Conservation (phyloP, 208 protist species). For the Phytomonas sp. region DNA sequence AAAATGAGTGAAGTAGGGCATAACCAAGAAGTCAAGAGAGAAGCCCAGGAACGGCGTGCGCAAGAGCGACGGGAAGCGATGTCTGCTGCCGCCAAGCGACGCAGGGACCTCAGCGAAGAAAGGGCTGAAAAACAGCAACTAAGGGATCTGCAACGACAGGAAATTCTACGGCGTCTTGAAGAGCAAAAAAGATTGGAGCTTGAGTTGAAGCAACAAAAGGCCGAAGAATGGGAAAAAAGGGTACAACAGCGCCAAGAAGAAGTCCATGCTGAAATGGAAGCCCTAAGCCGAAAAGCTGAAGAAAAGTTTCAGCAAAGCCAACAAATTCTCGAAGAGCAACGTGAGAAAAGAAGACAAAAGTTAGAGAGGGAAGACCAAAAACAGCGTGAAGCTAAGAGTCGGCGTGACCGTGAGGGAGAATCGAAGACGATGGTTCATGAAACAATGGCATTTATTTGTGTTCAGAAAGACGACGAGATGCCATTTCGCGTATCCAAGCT, state of each 20-base stretch:
- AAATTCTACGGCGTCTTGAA: constrained; percentile 40
- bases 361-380: constrained; percentile 60
- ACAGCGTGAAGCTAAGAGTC: constrained; percentile 25
- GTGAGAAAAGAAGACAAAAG: constrained; percentile 57
- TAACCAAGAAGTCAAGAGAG: constrained; percentile 63
- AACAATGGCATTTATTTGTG: constrained; percentile 36
- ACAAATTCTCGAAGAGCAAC: constrained; percentile 54
- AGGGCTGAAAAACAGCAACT: constrained; percentile 55
- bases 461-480: constrained; percentile 56
- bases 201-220: constrained; percentile 42
- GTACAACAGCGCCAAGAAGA: constrained; percentile 46
- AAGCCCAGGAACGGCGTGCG: constrained; percentile 44
- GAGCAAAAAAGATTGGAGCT: constrained; percentile 54
- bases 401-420: constrained; percentile 23
- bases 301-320: constrained; percentile 66
- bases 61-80: constrained; percentile 72
- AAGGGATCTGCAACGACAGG: constrained; percentile 49
- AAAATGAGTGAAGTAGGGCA: constrained; percentile 78
- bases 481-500: constrained; percentile 39
- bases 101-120: constrained; percentile 63
- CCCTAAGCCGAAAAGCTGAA: constrained; percentile 31
- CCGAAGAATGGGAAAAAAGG: constrained; percentile 64
- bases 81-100: constrained; percentile 59
- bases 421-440: constrained; percentile 20
- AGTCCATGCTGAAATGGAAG: constrained; percentile 26